A percentile compares a stretch with the other conserved stretches of the same genome.
Evolutionary conservation across 2,329 filamentous ascomycete species (phyloP).

Genomic region (Aspergillus clavatus): DNA sequence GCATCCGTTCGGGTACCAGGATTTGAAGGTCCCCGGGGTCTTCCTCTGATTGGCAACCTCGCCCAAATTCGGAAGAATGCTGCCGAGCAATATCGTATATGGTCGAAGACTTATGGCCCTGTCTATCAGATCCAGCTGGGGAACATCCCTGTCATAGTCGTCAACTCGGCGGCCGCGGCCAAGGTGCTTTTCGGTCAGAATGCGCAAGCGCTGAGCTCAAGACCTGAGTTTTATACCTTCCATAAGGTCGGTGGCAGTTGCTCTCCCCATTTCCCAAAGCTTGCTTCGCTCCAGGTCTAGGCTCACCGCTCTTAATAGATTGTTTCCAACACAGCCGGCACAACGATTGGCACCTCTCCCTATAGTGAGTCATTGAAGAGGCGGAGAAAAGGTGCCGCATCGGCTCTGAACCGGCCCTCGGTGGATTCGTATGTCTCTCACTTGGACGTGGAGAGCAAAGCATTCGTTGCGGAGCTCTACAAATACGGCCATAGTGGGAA

Average conservation of each 20-base stretch:
- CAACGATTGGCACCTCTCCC: constrained; percentile 63
- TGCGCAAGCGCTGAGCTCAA: constrained; percentile 51
- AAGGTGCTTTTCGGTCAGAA: constrained; percentile 50
- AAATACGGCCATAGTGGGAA: constrained; percentile 54
- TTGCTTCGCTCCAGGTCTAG: background rate
- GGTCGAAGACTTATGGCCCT: constrained; percentile 47
- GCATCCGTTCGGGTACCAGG: constrained; percentile 42
- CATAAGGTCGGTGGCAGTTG: constrained; percentile 45
- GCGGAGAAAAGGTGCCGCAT: constrained; percentile 60
- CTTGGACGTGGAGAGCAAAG: constrained; percentile 58
- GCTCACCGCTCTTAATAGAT: constrained; percentile 39
- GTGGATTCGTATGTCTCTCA: constrained; percentile 60
- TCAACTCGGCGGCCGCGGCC: constrained; percentile 52
- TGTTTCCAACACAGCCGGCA: constrained; percentile 60
- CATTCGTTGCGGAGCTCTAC: constrained; percentile 58
- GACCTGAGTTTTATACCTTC: constrained; percentile 57
- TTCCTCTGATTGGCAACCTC: constrained; percentile 54
- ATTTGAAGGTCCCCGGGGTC: constrained; percentile 47
- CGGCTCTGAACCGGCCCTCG: constrained; percentile 61
- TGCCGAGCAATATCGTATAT: constrained; percentile 53
- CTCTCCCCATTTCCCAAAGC: background rate
- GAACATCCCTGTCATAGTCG: constrained; percentile 53
- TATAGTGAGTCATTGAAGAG: constrained; percentile 62
- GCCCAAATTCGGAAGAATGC: constrained; percentile 53
- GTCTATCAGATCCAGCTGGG: constrained; percentile 57